phyloP scores from a whole-genome alignment of 495 filamentous ascomycete species.

The Sabuloglossum arenarium region DNA sequence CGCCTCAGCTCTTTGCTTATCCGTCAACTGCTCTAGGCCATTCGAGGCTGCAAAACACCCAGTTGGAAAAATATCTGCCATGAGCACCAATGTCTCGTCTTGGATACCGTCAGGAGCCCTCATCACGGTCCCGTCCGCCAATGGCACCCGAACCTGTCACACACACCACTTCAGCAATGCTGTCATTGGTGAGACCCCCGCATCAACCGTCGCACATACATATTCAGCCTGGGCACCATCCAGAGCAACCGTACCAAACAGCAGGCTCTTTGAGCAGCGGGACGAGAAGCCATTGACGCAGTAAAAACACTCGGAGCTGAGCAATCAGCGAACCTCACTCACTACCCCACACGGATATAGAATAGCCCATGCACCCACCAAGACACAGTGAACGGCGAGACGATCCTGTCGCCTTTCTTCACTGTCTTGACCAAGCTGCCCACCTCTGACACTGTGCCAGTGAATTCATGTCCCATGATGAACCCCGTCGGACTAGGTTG shows the following conservation, averaged over 20 bases:
- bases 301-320: conserved; percentile 71
- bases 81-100: conserved; percentile 64
- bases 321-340: conserved; percentile 1
- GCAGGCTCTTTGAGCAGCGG: conserved; percentile 48
- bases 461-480: conserved; percentile 72
- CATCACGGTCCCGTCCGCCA: conserved; percentile 65
- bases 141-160: conserved; percentile 46
- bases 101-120: conserved; percentile 55
- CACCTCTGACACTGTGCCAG: conserved; percentile 47
- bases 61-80: conserved; percentile 72
- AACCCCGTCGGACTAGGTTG: conserved; percentile 41
- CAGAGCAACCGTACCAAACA: conserved; percentile 55
- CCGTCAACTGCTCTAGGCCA: conserved; percentile 46
- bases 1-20: conserved; percentile 40
- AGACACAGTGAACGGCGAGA: conserved; percentile 70
- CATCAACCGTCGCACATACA: conserved; percentile 16
- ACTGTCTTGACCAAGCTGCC: conserved; percentile 49
- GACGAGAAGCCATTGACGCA: conserved; percentile 66
- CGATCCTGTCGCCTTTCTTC: conserved; percentile 54
- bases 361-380: conserved; percentile 34
- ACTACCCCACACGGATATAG: background rate
- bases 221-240: conserved; percentile 88
- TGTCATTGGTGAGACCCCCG: background rate
- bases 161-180: background rate
- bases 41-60: conserved; percentile 80